Conservation (phyloP, 768 basidiomycete genomes). For the Leccinum obscurum region DNA sequence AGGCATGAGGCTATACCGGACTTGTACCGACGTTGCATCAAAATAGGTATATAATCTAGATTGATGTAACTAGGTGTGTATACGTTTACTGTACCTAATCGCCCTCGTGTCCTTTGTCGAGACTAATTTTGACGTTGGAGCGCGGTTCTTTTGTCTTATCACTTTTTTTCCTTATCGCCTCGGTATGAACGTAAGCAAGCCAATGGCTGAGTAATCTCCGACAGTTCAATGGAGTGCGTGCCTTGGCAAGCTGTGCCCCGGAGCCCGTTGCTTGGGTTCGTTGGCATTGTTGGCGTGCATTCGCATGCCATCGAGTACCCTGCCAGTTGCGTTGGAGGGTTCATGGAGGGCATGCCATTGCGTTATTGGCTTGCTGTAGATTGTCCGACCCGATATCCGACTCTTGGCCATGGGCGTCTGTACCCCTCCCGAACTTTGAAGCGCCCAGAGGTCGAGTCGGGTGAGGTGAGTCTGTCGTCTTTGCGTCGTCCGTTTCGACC, state of each 20-base stretch:
- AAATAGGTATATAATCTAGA: background rate
- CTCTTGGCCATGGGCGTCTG: background rate
- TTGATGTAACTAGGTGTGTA: background rate
- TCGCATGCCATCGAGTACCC: background rate
- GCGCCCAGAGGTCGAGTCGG: background rate
- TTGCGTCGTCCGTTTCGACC: background rate
- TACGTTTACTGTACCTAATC: background rate
- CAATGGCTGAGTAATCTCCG: background rate
- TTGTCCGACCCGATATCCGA: background rate
- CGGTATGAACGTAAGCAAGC: slow-evolving; percentile 1
- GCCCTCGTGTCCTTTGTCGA: slow-evolving; percentile 13
- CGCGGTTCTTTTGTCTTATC: slow-evolving; percentile 8
- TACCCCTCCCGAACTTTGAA: background rate
- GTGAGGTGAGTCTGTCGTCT: background rate
- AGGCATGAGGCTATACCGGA: background rate
- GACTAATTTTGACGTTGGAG: background rate
- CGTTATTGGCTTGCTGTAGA: slow-evolving; percentile 16
- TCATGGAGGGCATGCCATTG: background rate
- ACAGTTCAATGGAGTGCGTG: slow-evolving; percentile 5
- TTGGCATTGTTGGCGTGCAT: background rate
- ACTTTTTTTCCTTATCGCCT: slow-evolving; percentile 5
- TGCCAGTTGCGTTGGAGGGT: background rate
- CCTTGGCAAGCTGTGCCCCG: slow-evolving; percentile 24
- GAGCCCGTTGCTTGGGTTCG: background rate
- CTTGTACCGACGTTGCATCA: slow-evolving; percentile 4